A percentile compares a stretch with the other conserved stretches of the same genome.
Conservation (phyloP, 2,329 filamentous ascomycete genomes). For the Cordyceps militaris region DNA sequence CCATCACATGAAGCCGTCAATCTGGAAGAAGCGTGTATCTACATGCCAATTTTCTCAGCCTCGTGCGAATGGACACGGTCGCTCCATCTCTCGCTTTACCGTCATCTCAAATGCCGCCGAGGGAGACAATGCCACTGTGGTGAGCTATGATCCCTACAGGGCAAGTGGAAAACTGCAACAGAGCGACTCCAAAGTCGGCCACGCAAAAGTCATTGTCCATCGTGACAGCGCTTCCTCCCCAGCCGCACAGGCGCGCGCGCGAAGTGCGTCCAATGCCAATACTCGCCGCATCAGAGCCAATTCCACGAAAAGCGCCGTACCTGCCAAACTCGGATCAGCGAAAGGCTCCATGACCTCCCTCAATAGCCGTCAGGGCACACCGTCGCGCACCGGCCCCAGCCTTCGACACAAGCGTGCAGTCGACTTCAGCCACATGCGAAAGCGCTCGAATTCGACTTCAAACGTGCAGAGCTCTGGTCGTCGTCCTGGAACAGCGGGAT, state of each 20-base stretch:
- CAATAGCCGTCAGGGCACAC: slow-evolving; percentile 37
- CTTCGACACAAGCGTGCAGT: slow-evolving; percentile 46
- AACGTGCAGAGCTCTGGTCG: slow-evolving; percentile 15
- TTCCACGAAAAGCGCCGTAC: slow-evolving; percentile 23
- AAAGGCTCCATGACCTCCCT: slow-evolving; percentile 44
- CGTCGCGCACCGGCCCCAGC: slow-evolving; percentile 34
- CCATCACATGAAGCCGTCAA: slow-evolving; percentile 62
- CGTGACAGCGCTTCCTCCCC: slow-evolving; percentile 34
- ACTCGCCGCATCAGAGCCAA: slow-evolving; percentile 24
- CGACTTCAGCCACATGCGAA: slow-evolving; percentile 46
- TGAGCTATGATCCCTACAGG: slow-evolving; percentile 80
- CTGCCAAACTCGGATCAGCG: slow-evolving; percentile 27
- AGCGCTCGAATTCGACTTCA: slow-evolving; percentile 27
- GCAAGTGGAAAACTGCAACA: slow-evolving; percentile 49
- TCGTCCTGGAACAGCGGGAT: slow-evolving; percentile 3
- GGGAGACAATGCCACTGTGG: slow-evolving; percentile 39
- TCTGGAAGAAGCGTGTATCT: slow-evolving; percentile 53
- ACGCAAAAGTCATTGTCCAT: slow-evolving; percentile 63
- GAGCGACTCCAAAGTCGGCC: slow-evolving; percentile 44
- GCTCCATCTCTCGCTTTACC: slow-evolving; percentile 55
- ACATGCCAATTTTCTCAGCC: slow-evolving; percentile 52
- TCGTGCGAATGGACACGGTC: slow-evolving; percentile 39
- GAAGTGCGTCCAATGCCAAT: slow-evolving; percentile 27
- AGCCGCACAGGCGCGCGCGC: slow-evolving; percentile 23
- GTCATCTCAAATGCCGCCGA: slow-evolving; percentile 57